These are phyloP conservation scores for Aschersonia sp. DNA, from an alignment of 2,329 filamentous ascomycete genomes.

Conservation along the genomic window DNA sequence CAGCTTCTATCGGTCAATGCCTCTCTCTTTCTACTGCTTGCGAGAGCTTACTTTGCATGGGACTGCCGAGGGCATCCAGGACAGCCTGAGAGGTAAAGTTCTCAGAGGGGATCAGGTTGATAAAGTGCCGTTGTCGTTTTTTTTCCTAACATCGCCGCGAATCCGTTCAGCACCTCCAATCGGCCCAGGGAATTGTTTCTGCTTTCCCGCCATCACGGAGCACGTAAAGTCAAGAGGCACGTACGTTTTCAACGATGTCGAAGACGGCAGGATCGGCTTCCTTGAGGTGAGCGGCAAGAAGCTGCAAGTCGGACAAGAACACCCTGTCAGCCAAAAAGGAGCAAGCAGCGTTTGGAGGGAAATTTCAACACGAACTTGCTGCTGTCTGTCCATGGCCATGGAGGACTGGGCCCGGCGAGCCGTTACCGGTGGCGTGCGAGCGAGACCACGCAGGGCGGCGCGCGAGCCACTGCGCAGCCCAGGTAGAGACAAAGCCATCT, in stretches of 20 bases:
- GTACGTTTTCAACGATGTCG: constrained; percentile 79
- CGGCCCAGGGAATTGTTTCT: neutral
- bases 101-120: constrained; percentile 91
- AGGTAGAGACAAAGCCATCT: constrained; percentile 19
- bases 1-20: no score
- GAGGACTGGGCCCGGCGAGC: constrained; percentile 29
- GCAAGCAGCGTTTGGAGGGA: neutral
- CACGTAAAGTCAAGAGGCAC: neutral
- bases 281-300: constrained; percentile 65
- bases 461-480: constrained; percentile 33
- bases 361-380: constrained; percentile 30
- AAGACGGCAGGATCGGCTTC: constrained; percentile 78
- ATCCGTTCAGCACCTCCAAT: neutral
- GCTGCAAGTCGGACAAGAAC: constrained; percentile 50
- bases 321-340: neutral
- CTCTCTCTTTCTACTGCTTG: neutral
- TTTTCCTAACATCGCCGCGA: constrained; percentile 57
- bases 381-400: constrained; percentile 38
- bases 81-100: constrained; percentile 93
- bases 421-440: constrained; percentile 12
- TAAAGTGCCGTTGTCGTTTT: constrained; percentile 90
- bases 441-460: constrained; percentile 26
- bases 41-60: constrained; percentile 67
- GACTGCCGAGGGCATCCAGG: constrained; percentile 78
- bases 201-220: neutral